A percentile compares a stretch with the other conserved stretches of the same genome.
Conservation (phyloP, 352 stramenopile species). For the Phytophthora ramorum region DNA sequence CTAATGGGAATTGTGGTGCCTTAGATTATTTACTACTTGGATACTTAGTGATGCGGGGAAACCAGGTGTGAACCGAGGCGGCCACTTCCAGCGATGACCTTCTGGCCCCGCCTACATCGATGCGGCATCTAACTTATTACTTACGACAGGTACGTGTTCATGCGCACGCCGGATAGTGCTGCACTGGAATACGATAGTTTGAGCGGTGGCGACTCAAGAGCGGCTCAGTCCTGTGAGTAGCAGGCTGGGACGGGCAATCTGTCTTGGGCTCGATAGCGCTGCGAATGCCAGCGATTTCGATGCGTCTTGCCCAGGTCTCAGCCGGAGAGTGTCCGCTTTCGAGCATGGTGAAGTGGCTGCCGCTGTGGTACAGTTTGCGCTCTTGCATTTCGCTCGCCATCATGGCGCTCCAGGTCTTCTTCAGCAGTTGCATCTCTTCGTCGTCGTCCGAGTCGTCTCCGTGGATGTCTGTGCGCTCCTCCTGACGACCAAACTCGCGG, state of each 20-base stretch:
- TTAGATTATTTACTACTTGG: constrained; percentile 22
- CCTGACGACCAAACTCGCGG: constrained; percentile 40
- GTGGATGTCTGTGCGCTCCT: constrained; percentile 21
- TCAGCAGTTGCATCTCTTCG: constrained; percentile 58
- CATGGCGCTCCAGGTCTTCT: constrained; percentile 66
- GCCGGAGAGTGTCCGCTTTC: constrained; percentile 30
- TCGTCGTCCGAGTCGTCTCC: constrained; percentile 55
- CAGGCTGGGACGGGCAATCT: constrained; percentile 5
- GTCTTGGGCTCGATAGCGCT: constrained; percentile 3
- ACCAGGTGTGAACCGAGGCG: neutral
- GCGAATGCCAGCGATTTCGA: constrained; percentile 69
- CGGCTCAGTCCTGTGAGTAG: constrained; percentile 10
- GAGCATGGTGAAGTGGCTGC: constrained; percentile 50
- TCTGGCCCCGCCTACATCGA: neutral
- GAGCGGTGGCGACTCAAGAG: constrained; percentile 22
- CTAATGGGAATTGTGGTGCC: constrained; percentile 8
- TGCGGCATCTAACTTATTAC: constrained; percentile 10
- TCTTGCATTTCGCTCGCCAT: constrained; percentile 54
- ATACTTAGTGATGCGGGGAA: constrained; percentile 4
- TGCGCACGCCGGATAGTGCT: constrained; percentile 4
- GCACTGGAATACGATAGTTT: constrained; percentile 25
- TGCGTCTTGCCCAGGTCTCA: constrained; percentile 53
- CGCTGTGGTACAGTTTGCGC: constrained; percentile 47
- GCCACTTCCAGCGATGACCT: constrained; percentile 29
- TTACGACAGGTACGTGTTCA: constrained; percentile 22